Evolutionary conservation across 768 basidiomycete genomes (phyloP), one percentile per base, ranked within the genome.

Genomic region (Tulasnella calospora): DNA sequence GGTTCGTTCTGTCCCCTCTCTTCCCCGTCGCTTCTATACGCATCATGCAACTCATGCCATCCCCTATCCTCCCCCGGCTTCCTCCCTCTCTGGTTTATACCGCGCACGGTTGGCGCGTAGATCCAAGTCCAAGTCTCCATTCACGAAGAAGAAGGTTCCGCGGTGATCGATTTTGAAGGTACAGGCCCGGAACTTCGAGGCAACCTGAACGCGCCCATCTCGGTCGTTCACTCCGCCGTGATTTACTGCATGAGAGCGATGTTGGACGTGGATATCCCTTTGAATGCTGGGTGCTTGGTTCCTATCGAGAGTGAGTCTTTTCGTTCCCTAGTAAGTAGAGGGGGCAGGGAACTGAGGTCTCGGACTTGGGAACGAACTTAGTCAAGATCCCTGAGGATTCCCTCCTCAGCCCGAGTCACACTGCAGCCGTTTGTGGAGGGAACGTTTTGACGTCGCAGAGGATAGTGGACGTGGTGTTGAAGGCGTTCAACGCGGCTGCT

Each of bases 401-500:
- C 0, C 83, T 98, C 17, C 86, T 98, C 38, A 88, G 90, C 7
- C 96, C 96, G 0, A 93, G 92, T 17, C 89, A 89, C 67, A 95
- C 93, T 0, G 94, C 93, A 13, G 96, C 96, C 0, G 95, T 97
- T 7, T 96, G 95, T 80, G 95, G 93, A 40, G 96, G 96, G 15
- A 98, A 98, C 82, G 95, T 96, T 1, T 85, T 94, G 69, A 96
- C 95, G 4, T 93, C 92, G 7, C 96, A 97, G 82, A 88, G 96
- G n/a, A 94, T 97, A 69, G 94, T 96, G 2, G 96, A 98, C 82
- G 95, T 96, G 2, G 93, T 98, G 44, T 86, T 98, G 46, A 94
- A 93, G 83, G 95, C 96, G 0, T 98, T 98, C 86, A 89, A 92
- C 81, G 95, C 94, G 3, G 92, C 91, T 71, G 95, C 95, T 23